Evolutionary conservation across 768 basidiomycete genomes (phyloP).

Genomic region (Tricholoma bakamatsutake): DNA sequence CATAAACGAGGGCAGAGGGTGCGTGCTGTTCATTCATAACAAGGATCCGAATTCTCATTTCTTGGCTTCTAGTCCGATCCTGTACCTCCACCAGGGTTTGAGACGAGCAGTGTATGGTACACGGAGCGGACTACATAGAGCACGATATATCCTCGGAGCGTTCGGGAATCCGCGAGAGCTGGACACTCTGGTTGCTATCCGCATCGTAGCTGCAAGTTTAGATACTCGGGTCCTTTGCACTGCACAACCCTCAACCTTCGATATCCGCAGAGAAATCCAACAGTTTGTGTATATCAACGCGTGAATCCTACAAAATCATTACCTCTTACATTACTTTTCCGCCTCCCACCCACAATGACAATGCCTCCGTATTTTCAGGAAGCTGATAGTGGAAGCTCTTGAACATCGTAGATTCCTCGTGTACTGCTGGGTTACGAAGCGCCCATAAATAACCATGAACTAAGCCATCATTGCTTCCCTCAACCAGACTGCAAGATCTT

Average conservation of each 20-base stretch:
- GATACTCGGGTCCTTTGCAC: background rate
- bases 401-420: background rate
- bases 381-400: background rate
- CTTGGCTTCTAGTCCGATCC: slow-evolving; percentile 50
- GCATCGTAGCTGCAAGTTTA: background rate
- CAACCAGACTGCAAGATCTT: slow-evolving; percentile 17
- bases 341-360: background rate
- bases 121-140: slow-evolving; percentile 45
- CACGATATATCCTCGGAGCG: background rate
- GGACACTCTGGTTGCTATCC: background rate
- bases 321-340: background rate
- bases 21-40: slow-evolving; percentile 22
- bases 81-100: slow-evolving; percentile 61
- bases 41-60: background rate
- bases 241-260: background rate
- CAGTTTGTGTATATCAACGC: background rate
- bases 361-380: background rate
- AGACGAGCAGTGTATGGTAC: slow-evolving; percentile 70
- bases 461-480: slow-evolving; percentile 4
- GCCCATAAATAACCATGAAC: background rate
- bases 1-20: slow-evolving; percentile 83
- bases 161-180: no score
- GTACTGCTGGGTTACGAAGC: background rate
- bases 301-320: background rate
- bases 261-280: background rate